Evolutionary conservation across 371 early-diverging fungal genomes (phyloP), one percentile per base, ranked within the genome.

Genomic region (Zychaea mexicana): DNA sequence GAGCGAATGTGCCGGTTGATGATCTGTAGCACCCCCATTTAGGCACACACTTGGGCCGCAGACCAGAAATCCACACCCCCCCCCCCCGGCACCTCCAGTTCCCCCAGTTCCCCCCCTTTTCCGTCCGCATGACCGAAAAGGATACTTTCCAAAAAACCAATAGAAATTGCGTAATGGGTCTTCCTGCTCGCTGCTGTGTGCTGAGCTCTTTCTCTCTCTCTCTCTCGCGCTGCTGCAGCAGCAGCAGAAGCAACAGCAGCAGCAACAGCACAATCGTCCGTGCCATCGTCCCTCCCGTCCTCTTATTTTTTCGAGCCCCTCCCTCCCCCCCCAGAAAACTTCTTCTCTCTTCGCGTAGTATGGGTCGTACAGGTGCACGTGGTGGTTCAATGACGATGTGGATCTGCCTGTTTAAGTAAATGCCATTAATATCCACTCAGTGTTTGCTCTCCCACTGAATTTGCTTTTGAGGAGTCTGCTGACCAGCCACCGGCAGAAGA

Each of bases 231-330:
- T n/a, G n/a, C n/a, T n/a, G n/a, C n/a, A 36, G 36, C 15, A 8
- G 30, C 26, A 30, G 56, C 56, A 19, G 27, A n/a, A 39, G 22
- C 56, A 33, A 33, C 32, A 46, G 12, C 60, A 57, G 10, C 60
- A 60, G 17, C 54, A 42, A 42, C 42, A 42, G n/a, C n/a, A n/a
- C n/a, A 42, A 42, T 42, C 42, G 42, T 42, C 42, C 42, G 42
- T 42, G 42, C 42, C 42, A 12, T 42, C 42, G 3, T 42, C 15
- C 42, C n/a, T n/a, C 42, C 1, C 42, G 1, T n/a, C 15, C 15
- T 42, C 42, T 42, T 39, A 3, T 39, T 13, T 39, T 39, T 39
- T 39, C n/a, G 3, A 15, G 10, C 15, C 36, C 36, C 8, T 15
- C 8, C 2, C 15, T 1, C 8, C 8, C 15, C 8, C 36, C 36